Conservation (phyloP, 768 basidiomycete genomes). For the Hemileccinum impolitum region DNA sequence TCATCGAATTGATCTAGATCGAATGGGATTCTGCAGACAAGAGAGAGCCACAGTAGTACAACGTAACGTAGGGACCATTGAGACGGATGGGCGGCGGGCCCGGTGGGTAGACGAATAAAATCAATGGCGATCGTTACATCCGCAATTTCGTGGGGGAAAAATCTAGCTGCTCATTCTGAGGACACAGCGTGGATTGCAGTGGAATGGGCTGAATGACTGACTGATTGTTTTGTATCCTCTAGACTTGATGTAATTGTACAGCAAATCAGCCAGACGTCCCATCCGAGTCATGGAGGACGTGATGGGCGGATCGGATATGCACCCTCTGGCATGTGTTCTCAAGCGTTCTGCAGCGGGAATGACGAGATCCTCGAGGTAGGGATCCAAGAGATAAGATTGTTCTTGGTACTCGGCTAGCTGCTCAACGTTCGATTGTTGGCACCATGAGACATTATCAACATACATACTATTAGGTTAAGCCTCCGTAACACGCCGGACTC, state of each 20-base stretch:
- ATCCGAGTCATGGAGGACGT: constrained; percentile 39
- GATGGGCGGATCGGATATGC: constrained; percentile 28
- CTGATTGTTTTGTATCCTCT: constrained; percentile 91
- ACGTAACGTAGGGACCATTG: constrained; percentile 85
- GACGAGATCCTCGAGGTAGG: constrained; percentile 77
- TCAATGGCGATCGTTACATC: constrained; percentile 75
- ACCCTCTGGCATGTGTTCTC: constrained; percentile 49
- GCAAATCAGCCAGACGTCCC: constrained; percentile 51
- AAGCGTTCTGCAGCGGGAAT: constrained; percentile 67
- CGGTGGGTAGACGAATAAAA: constrained; percentile 51
- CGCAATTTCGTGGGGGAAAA: constrained; percentile 88
- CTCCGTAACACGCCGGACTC: constrained; percentile 43
- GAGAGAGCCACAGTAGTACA: constrained; percentile 87
- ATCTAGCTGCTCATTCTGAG: constrained; percentile 61
- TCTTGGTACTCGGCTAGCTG: constrained; percentile 92
- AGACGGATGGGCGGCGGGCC: constrained; percentile 36
- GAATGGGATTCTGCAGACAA: constrained; percentile 93
- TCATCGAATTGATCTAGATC: constrained; percentile 85
- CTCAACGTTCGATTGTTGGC: constrained; percentile 2
- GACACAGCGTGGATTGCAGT: constrained; percentile 5
- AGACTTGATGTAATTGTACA: constrained; percentile 83
- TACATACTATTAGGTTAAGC: constrained; percentile 50
- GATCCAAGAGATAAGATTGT: constrained; percentile 89
- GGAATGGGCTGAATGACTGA: constrained; percentile 39
- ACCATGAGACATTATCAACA: constrained; percentile 1